Conservation (phyloP, 306 rosid genomes). For the Pyrus bretschneideri region DNA sequence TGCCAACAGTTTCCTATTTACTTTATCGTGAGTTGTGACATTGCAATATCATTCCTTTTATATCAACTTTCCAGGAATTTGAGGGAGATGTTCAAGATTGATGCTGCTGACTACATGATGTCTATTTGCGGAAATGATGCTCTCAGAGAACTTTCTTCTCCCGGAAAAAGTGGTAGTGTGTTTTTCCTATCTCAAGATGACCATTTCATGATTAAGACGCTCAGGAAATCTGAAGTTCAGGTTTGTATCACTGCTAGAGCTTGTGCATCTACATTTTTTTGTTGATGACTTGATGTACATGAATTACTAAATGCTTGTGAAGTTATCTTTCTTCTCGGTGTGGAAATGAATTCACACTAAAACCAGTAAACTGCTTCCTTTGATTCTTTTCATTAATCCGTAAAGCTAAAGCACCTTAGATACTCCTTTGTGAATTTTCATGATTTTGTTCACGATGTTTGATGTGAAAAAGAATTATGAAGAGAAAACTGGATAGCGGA, state of each 20-base stretch:
- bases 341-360: neutral
- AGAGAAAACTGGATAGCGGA: neutral
- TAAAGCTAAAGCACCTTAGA: neutral
- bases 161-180: conserved; percentile 99
- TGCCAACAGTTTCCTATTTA: neutral
- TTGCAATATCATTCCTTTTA: conserved; percentile 7
- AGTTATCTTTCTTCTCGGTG: neutral
- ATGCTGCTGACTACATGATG: conserved; percentile 99
- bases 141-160: conserved; percentile 92
- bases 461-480: neutral
- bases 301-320: neutral
- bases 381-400: neutral
- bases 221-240: conserved; percentile 96
- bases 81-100: conserved; percentile 97
- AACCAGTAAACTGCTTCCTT: neutral
- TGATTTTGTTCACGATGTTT: neutral
- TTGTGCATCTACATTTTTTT: conserved; percentile 4
- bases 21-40: conserved; percentile 4
- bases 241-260: conserved; percentile 41
- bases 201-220: conserved; percentile 96
- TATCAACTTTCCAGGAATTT: conserved; percentile 55
- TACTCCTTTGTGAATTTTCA: neutral
- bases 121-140: conserved; percentile 99
- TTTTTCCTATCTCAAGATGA: conserved; percentile 97
- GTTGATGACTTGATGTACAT: neutral